Base-by-base conservation (phyloP, 257 asterid genomes). In the Prunella vulgaris region DNA sequence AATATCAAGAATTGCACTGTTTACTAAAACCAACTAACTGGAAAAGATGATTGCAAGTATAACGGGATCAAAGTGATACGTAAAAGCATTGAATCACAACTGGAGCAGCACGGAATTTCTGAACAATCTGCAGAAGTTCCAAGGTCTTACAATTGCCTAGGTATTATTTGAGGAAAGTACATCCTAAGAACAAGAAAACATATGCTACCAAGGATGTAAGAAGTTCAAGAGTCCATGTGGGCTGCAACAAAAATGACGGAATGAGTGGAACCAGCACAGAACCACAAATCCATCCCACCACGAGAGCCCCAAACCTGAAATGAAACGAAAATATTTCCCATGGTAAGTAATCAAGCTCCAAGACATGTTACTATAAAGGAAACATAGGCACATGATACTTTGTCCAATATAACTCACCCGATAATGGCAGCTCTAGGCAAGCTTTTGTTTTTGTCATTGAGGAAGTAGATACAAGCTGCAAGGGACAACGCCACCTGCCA, bases 391-490 rank as follows among this genome's bases (percentile, higher is more conserved):
- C 12, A 6, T 15, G 10, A 53, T 71, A 58, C 52, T 69, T 22
- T 56, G 22, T 9, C 27, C 69, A 25, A 3, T 64, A 53, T 24
- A 76, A 71, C 96, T 82, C 72, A 90, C 99, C 97, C 99, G 7
- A 90, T 89, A 74, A 86, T 74, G 68, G 91, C 78, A 73, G 97
- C 90, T 83, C 99, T 84, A 76, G 82, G 75, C 77, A 94, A 33
- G 81, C 88, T 94, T 79, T 94, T 89, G 81, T 84, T 91, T 85
- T 94, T 94, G 90, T 90, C 99, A 70, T 93, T 87, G 61, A 93
- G 93, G 86, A 91, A 93, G 84, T 87, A 93, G 74, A 93, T 79
- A 88, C 97, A 93, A 62, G 96, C 99, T 63, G 83, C 96, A 71
- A 93, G 79, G 72, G 97, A 93, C 68, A 93, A 72, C 14, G 99